phyloP scores from a whole-genome alignment of 2,329 filamentous ascomycete genomes.

The Alternaria ethzedia region DNA sequence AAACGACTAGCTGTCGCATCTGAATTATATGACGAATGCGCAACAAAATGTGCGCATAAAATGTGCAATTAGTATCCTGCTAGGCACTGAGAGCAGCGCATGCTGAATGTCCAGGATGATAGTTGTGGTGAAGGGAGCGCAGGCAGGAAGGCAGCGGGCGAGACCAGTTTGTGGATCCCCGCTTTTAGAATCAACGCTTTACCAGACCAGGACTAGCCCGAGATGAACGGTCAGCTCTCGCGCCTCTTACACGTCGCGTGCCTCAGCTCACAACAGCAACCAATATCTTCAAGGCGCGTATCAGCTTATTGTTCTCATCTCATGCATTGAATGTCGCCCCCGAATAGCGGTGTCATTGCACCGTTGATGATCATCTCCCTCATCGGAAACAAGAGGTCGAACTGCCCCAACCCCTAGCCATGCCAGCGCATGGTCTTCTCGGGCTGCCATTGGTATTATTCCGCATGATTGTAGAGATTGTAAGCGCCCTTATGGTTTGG shows the following conservation, averaged over 20 bases:
- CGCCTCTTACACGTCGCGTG: background rate
- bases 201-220: background rate
- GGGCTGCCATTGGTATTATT: background rate
- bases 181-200: background rate
- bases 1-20: background rate
- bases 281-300: background rate
- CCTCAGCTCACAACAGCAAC: background rate
- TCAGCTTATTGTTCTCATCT: background rate
- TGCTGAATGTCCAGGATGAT: background rate
- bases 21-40: background rate
- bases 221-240: background rate
- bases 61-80: accelerated
- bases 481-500: background rate
- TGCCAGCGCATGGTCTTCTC: background rate
- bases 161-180: background rate
- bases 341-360: background rate
- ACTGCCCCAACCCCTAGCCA: background rate
- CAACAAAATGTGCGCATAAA: background rate
- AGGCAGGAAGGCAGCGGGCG: too few relatives aligned
- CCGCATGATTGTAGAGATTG: background rate
- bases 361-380: background rate
- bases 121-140: too few relatives aligned
- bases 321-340: background rate
- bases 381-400: background rate
- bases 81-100: background rate